Evolutionary conservation across 2,329 filamentous ascomycete genomes (phyloP).

Genomic region (Hypomyces perniciosus): DNA sequence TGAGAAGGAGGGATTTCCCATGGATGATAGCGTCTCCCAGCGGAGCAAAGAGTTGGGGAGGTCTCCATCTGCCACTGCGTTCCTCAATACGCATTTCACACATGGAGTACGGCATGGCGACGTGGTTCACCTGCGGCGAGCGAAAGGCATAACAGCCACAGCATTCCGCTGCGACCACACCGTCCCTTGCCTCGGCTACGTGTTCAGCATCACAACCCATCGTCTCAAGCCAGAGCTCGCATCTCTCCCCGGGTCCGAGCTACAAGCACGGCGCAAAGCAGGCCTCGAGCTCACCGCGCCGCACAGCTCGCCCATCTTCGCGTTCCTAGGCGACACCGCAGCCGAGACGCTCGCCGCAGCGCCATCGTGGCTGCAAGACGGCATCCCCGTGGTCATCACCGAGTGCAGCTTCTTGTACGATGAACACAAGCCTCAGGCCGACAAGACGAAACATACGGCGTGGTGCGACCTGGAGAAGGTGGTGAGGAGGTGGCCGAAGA

Average conservation of each 20-base stretch:
- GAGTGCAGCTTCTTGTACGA: constrained; percentile 44
- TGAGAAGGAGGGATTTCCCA: constrained; percentile 8
- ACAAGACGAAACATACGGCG: constrained; percentile 41
- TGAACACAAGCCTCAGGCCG: constrained; percentile 37
- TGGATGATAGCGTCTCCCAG: constrained; percentile 9
- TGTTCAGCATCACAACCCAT: constrained; percentile 35
- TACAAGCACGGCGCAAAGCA: constrained; percentile 32
- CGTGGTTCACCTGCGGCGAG: constrained; percentile 29
- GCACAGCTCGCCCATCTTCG: constrained; percentile 36
- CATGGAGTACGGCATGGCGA: constrained; percentile 33
- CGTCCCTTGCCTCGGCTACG: constrained; percentile 42
- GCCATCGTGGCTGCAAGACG: constrained; percentile 34
- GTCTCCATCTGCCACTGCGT: constrained; percentile 13
- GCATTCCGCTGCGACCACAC: constrained; percentile 42
- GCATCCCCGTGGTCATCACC: constrained; percentile 41
- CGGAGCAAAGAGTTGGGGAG: constrained; percentile 12
- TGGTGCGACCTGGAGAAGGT: constrained; percentile 42
- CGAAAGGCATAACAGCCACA: constrained; percentile 33
- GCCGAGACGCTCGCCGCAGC: constrained; percentile 32
- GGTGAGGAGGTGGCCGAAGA: constrained; percentile 35
- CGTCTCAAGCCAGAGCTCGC: constrained; percentile 35
- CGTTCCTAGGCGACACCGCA: constrained; percentile 44
- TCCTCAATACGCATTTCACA: constrained; percentile 34
- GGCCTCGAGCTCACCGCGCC: constrained; percentile 36
- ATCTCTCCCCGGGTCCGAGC: constrained; percentile 28